Conservation (phyloP, 306 rosid genomes). For the Carpinus viminea region DNA sequence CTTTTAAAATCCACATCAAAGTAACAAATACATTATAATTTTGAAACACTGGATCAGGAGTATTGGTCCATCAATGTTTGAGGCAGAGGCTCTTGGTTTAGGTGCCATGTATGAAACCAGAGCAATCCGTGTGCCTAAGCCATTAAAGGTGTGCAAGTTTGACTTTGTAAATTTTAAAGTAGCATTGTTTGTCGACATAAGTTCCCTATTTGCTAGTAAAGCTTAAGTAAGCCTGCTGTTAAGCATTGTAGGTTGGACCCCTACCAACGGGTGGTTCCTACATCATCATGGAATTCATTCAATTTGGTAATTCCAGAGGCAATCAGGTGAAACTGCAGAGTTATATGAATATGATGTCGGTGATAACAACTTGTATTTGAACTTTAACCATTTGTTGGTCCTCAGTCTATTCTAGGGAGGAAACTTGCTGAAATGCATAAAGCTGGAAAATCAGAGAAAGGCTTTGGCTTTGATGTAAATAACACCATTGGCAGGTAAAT, state of each 20-base stretch:
- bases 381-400: slow-evolving; percentile 27
- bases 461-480: slow-evolving; percentile 80
- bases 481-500: slow-evolving; percentile 91
- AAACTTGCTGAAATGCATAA: slow-evolving; percentile 96
- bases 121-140: slow-evolving; percentile 82
- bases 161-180: slow-evolving; percentile 15
- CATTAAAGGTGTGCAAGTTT: slow-evolving; percentile 68
- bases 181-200: slow-evolving; percentile 2
- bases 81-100: slow-evolving; percentile 94
- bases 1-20: slow-evolving; percentile 10
- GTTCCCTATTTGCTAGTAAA: slow-evolving; percentile 12
- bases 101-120: slow-evolving; percentile 79
- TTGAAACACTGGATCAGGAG: slow-evolving; percentile 67
- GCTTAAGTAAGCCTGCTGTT: slow-evolving; percentile 27
- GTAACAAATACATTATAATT: not conserved
- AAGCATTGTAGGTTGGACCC: slow-evolving; percentile 72
- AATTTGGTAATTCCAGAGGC: slow-evolving; percentile 76
- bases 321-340: slow-evolving; percentile 61
- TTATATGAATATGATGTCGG: slow-evolving; percentile 2
- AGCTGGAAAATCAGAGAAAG: slow-evolving; percentile 76
- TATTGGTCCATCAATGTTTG: slow-evolving; percentile 91
- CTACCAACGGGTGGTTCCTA: slow-evolving; percentile 86
- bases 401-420: slow-evolving; percentile 77
- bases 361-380: slow-evolving; percentile 17
- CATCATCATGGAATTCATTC: slow-evolving; percentile 90